Conservation (phyloP, 495 filamentous ascomycete genomes). For the Penicillium macrosclerotiorum region DNA sequence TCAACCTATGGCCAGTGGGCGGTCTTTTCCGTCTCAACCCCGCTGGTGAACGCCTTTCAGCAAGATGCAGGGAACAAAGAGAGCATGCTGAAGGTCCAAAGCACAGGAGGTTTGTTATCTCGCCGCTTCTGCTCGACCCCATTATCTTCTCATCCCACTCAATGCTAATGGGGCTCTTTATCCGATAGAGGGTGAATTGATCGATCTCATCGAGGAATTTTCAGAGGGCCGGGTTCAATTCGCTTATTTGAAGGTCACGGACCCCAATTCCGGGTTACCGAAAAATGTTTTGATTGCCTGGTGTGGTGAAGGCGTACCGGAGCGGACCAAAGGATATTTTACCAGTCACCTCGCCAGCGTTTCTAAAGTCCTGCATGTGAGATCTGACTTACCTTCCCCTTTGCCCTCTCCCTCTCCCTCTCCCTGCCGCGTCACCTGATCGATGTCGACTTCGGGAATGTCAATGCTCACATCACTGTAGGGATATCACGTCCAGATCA, state of each 20-base stretch:
- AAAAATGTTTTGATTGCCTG: slow-evolving; percentile 94
- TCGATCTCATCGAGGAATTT: slow-evolving; percentile 96
- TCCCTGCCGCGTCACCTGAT: too few relatives aligned
- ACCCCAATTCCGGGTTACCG: slow-evolving; percentile 85
- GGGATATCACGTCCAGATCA: slow-evolving; percentile 97
- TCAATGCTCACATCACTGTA: too few relatives aligned
- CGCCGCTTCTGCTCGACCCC: slow-evolving; percentile 26
- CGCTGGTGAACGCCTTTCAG: slow-evolving; percentile 88
- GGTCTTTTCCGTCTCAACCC: slow-evolving; percentile 85
- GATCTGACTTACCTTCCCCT: slow-evolving; percentile 12
- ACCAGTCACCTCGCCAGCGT: slow-evolving; percentile 88
- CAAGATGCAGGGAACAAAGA: slow-evolving; percentile 77
- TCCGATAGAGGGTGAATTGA: slow-evolving; percentile 80
- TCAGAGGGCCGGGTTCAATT: slow-evolving; percentile 96
- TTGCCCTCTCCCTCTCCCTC: too few relatives aligned
- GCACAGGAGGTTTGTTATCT: slow-evolving; percentile 88
- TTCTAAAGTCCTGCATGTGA: slow-evolving; percentile 81
- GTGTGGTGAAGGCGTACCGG: slow-evolving; percentile 98
- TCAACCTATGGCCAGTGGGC: slow-evolving; percentile 85
- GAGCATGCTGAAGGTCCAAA: slow-evolving; percentile 91
- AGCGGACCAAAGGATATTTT: slow-evolving; percentile 96
- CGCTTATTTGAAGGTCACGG: slow-evolving; percentile 93
- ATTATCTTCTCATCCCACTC: not conserved
- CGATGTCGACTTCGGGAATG: too few relatives aligned
- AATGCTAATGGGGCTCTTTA: not conserved